Base-by-base conservation (phyloP, 1,139 yeast species). In the Candida sp. region DNA sequence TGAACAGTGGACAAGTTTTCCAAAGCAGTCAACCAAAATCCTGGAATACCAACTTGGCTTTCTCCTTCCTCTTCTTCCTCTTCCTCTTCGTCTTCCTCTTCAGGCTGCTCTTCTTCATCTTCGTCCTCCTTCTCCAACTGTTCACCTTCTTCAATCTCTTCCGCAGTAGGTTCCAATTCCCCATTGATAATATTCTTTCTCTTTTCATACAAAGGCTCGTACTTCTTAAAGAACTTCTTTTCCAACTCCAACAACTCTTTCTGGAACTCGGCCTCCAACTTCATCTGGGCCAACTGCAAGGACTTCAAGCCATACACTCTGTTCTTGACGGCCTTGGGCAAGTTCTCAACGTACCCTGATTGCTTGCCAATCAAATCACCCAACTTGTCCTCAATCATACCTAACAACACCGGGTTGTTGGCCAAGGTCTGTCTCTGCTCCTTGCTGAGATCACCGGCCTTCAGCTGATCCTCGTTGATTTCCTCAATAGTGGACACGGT, bases 21-120 rank as follows among this genome's bases (percentile, higher is more conserved):
- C 72, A 94, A 78, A 7, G 98, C 96, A 25, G 98, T 94, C 63
- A 93, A 80, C 99, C 99, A 94, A 79, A 94, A 94, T 51, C 90
- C 86, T 49, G 99, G 98, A 62, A 94, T 84, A 59, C 99, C 99
- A 58, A 77, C 77, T 50, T 72, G 69, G 33, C 66, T 75, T 31
- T 73, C 77, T 2, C 66, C 80, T n/a, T 70, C 77, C 3, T 63
- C 73, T 8, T 66, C 72, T 23, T 74, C 81, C 8, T 73, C 83
- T 7, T 74, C 80, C 6, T 72, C 81, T 11, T 70, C 80, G 6
- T 72, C 81, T 22, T 73, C 80, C 7, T 67, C 75, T 11, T 68
- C 80, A 22, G 63, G 71, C 12, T 66, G 70, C 5, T 62, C 76
- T 12, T 65, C 66, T 25, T 65, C 68, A 8, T 61, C 70, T 4